A percentile compares a stretch with the other conserved stretches of the same genome.
phyloP scores from a whole-genome alignment of 768 basidiomycete species.

The Boletus vermiculosoides region DNA sequence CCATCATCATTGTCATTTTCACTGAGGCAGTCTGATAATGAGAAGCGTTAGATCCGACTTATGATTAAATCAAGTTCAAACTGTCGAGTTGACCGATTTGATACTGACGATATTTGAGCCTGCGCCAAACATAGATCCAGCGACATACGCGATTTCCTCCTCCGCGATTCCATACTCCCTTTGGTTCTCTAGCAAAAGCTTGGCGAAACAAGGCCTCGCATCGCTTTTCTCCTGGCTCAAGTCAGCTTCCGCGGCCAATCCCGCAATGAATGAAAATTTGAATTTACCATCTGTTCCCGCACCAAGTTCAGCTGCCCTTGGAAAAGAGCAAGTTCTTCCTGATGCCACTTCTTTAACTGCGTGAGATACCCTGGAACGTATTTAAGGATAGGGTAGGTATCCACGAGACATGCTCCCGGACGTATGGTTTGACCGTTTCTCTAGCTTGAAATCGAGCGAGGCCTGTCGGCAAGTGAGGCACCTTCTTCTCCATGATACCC shows the following conservation, averaged over 20 bases:
- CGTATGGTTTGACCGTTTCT: constrained; percentile 21
- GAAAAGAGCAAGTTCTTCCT: constrained; percentile 10
- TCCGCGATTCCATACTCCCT: background rate
- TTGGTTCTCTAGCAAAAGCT: background rate
- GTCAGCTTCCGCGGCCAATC: background rate
- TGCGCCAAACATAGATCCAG: constrained; percentile 10
- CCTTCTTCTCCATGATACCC: constrained; percentile 42
- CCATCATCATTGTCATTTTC: constrained; percentile 6
- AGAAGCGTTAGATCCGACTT: too few relatives aligned
- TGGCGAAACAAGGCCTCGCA: constrained; percentile 8
- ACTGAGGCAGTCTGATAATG: constrained; percentile 6
- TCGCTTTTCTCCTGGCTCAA: background rate
- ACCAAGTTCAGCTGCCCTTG: constrained; percentile 3
- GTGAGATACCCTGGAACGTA: constrained; percentile 10
- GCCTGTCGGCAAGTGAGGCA: constrained; percentile 34
- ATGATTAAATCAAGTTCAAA: background rate
- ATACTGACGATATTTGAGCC: constrained; percentile 9
- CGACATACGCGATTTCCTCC: constrained; percentile 3
- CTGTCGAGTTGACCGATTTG: background rate
- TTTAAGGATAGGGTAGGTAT: constrained; percentile 7
- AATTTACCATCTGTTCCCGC: constrained; percentile 5
- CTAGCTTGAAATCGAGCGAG: constrained; percentile 35
- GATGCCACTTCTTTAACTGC: constrained; percentile 3
- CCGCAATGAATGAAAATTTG: background rate
- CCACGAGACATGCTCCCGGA: background rate